Conservation (phyloP, 805 yeast species). For the Monosporozyma yasuniensis region DNA sequence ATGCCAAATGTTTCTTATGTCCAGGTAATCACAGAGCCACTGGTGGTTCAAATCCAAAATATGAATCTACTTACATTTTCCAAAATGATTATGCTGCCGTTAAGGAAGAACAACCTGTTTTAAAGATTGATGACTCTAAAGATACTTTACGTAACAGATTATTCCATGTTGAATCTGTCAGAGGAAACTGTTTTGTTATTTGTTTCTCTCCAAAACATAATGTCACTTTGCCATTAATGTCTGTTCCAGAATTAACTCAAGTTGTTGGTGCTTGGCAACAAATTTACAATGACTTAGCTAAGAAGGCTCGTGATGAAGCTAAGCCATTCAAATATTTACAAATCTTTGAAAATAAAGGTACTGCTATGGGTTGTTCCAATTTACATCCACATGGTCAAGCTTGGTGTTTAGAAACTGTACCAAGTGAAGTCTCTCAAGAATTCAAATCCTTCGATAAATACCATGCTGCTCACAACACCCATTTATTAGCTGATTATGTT, state of each 20-base stretch:
- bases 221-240: constrained; percentile 57
- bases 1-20: constrained; percentile 60
- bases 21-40: constrained; percentile 62
- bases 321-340: constrained; percentile 52
- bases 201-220: constrained; percentile 67
- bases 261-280: constrained; percentile 55
- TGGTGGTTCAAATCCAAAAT: constrained; percentile 50
- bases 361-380: constrained; percentile 75
- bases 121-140: constrained; percentile 14
- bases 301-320: constrained; percentile 30
- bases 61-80: constrained; percentile 49
- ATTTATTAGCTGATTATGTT: constrained; percentile 56
- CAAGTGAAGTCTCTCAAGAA: constrained; percentile 58
- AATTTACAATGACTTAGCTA: constrained; percentile 39
- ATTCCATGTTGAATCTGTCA: constrained; percentile 47
- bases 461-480: constrained; percentile 34
- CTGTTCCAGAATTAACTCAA: constrained; percentile 31
- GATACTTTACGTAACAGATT: constrained; percentile 35
- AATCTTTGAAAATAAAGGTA: constrained; percentile 70
- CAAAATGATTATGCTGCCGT: constrained; percentile 69
- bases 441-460: constrained; percentile 43
- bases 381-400: constrained; percentile 82
- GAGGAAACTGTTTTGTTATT: constrained; percentile 60
- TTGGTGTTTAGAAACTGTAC: constrained; percentile 59
- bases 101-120: constrained; percentile 44